Evolutionary conservation across 2,329 filamentous ascomycete species (phyloP).

Genomic region (Emmonsia crescens): DNA sequence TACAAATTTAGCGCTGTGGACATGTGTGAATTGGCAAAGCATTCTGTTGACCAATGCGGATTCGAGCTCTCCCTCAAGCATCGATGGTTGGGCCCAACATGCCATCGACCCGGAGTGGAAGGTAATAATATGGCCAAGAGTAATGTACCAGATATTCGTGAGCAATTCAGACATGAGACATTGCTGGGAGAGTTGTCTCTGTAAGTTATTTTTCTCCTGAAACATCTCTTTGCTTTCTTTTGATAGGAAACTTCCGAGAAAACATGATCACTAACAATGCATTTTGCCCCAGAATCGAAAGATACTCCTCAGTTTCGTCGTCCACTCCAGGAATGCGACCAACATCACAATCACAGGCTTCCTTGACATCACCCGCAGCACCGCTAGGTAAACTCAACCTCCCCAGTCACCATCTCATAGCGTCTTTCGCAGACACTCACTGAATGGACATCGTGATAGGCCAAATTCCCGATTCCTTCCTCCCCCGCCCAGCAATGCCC

Average conservation of each 20-base stretch:
- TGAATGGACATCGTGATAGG: background rate
- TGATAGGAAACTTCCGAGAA: background rate
- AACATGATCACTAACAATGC: background rate
- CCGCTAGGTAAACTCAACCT: background rate
- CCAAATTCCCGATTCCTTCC: conserved; percentile 1
- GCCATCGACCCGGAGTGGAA: conserved; percentile 62
- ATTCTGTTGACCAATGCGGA: conserved; percentile 88
- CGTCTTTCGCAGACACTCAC: conserved; percentile 1
- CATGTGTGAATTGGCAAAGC: conserved; percentile 96
- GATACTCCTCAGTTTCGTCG: conserved; percentile 15
- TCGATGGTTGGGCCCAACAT: conserved; percentile 77
- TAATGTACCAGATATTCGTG: conserved; percentile 86
- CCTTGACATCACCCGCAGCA: background rate
- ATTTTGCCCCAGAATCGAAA: conserved; percentile 18
- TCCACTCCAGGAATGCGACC: background rate
- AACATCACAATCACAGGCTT: background rate
- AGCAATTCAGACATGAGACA: conserved; percentile 82
- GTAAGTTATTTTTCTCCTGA: conserved; percentile 39
- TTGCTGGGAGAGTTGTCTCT: conserved; percentile 72
- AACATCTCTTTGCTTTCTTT: background rate
- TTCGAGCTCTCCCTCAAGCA: conserved; percentile 85
- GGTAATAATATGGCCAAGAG: conserved; percentile 94
- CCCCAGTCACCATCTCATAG: background rate
- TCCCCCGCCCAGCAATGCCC: background rate
- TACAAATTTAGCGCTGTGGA: conserved; percentile 95